Evolutionary conservation across 1,139 yeast species (phyloP).

Genomic region (Saccharomyces hybrid): DNA sequence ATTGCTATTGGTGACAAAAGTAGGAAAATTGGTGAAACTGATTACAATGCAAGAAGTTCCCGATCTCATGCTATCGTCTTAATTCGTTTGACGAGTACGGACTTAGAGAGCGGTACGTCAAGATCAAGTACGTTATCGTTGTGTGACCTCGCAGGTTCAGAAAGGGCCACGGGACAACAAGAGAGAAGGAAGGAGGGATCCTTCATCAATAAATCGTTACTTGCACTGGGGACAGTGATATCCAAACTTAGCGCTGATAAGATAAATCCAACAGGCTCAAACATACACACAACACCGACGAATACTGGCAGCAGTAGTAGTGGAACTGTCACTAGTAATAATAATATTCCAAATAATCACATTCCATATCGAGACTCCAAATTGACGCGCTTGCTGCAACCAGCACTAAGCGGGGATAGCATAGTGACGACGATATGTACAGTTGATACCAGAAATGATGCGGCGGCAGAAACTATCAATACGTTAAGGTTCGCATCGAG

Average conservation of each 20-base stretch:
- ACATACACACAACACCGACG: constrained; percentile 10
- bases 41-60: constrained; percentile 73
- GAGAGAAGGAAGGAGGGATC: constrained; percentile 89
- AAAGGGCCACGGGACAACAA: constrained; percentile 72
- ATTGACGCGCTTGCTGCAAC: constrained; percentile 78
- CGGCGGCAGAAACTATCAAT: constrained; percentile 71
- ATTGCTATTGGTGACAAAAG: constrained; percentile 65
- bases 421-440: constrained; percentile 86
- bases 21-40: constrained; percentile 81
- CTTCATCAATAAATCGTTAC: constrained; percentile 77
- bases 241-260: constrained; percentile 54
- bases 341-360: constrained; percentile 36
- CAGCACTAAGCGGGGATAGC: constrained; percentile 82
- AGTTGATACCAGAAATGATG: constrained; percentile 49
- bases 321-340: constrained; percentile 8
- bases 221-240: constrained; percentile 85
- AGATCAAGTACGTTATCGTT: constrained; percentile 63
- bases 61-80: constrained; percentile 91
- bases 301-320: constrained; percentile 18
- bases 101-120: constrained; percentile 37
- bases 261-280: constrained; percentile 5
- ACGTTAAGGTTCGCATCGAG: constrained; percentile 88
- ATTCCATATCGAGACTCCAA: constrained; percentile 91
- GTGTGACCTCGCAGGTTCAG: constrained; percentile 95
- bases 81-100: constrained; percentile 46